Evolutionary conservation across 75 land plant genomes (phyloP).

Genomic region (Pinus albicaulis): DNA sequence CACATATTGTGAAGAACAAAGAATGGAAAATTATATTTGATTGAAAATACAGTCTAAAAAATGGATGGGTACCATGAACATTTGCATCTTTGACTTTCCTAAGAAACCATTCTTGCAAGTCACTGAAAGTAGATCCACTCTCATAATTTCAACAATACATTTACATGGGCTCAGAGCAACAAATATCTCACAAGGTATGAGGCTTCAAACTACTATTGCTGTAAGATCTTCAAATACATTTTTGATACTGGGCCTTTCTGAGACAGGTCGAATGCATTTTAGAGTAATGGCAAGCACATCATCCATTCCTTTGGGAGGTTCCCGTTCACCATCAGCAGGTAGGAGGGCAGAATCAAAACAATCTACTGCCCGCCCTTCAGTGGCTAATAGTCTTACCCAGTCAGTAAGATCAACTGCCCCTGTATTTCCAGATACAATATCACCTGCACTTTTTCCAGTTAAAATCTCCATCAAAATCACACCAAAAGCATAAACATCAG

Average conservation of each 20-base stretch:
- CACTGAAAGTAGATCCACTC: conserved; percentile 6
- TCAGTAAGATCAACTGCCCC: conserved; percentile 95
- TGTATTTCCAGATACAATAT: conserved; percentile 93
- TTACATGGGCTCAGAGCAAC: conserved; percentile 6
- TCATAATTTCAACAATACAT: conserved; percentile 6
- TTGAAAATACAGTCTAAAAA: neutral
- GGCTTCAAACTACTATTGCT: conserved; percentile 6
- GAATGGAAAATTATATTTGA: conserved; percentile 6
- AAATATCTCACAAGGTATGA: conserved; percentile 7
- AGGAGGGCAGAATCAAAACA: conserved; percentile 69
- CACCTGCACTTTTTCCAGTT: conserved; percentile 91
- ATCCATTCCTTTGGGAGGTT: conserved; percentile 70
- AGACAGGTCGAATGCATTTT: conserved; percentile 69
- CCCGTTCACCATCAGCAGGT: conserved; percentile 39
- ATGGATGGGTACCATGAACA: conserved; percentile 8
- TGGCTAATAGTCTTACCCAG: conserved; percentile 81
- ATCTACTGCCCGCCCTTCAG: conserved; percentile 73
- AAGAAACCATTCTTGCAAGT: conserved; percentile 5
- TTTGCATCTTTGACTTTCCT: conserved; percentile 10
- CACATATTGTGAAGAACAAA: neutral
- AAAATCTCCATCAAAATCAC: conserved; percentile 89
- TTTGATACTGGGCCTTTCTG: conserved; percentile 71
- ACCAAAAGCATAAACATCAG: conserved; percentile 94
- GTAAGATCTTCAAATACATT: conserved; percentile 51
- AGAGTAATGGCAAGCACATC: conserved; percentile 72